phyloP scores from a whole-genome alignment of 768 basidiomycete species.

The Podaxis sp. region DNA sequence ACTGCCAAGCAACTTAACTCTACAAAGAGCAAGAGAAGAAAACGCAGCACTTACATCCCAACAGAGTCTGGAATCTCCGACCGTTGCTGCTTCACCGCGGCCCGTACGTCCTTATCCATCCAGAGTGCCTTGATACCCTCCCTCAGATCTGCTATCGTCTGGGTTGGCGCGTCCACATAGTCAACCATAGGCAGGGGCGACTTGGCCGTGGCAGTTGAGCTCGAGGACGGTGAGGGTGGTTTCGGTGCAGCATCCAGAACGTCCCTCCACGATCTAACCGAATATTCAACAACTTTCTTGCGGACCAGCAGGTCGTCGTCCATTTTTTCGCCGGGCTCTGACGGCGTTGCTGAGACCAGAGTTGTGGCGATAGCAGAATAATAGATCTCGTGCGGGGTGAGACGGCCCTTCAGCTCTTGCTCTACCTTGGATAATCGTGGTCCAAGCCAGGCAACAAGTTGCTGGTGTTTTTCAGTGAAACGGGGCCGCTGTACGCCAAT shows the following conservation, averaged over 20 bases:
- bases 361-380: constrained; percentile 32
- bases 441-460: constrained; percentile 55
- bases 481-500: constrained; percentile 23
- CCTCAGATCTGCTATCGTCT: constrained; percentile 53
- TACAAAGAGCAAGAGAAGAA: not conserved
- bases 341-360: constrained; percentile 44
- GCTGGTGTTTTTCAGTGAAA: constrained; percentile 49
- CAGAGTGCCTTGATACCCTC: constrained; percentile 64
- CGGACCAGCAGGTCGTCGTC: constrained; percentile 19
- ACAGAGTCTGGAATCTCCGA: constrained; percentile 59
- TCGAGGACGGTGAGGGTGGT: constrained; percentile 8
- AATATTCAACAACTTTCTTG: constrained; percentile 38
- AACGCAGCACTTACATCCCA: constrained; percentile 49
- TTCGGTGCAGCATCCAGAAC: constrained; percentile 29
- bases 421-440: constrained; percentile 57
- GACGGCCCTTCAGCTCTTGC: constrained; percentile 53
- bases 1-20: not conserved
- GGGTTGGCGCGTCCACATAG: constrained; percentile 32
- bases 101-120: constrained; percentile 49
- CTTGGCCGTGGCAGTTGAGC: not conserved
- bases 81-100: constrained; percentile 40
- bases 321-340: constrained; percentile 25
- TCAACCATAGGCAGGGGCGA: not conserved
- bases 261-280: constrained; percentile 50
- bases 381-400: constrained; percentile 29